Conservation (phyloP, 495 filamentous ascomycete genomes). For the Xylaria scruposa region DNA sequence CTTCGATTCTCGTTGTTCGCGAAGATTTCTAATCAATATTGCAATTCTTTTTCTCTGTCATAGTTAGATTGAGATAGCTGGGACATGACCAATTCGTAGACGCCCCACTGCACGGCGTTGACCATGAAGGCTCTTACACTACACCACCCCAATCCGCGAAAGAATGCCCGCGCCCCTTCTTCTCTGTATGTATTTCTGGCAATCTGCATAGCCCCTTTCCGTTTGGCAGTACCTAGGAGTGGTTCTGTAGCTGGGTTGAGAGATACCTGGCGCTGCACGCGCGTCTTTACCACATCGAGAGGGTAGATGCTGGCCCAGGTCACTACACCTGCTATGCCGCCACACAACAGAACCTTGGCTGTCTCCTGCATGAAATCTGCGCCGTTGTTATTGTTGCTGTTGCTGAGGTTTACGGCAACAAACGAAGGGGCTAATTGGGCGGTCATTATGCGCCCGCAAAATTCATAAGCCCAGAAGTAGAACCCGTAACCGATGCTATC, state of each 20-base stretch:
- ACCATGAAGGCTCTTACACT: slow-evolving; percentile 85
- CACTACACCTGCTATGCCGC: slow-evolving; percentile 81
- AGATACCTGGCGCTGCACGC: slow-evolving; percentile 71
- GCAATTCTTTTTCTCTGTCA: slow-evolving; percentile 21
- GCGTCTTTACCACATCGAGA: slow-evolving; percentile 86
- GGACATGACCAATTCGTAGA: slow-evolving; percentile 84
- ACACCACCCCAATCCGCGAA: slow-evolving; percentile 77
- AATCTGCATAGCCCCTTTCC: slow-evolving; percentile 64
- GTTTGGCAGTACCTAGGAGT: slow-evolving; percentile 41
- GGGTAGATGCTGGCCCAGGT: slow-evolving; percentile 90
- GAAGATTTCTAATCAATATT: not conserved
- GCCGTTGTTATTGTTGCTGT: not conserved
- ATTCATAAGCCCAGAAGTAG: slow-evolving; percentile 90
- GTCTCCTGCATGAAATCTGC: slow-evolving; percentile 51
- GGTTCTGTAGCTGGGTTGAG: slow-evolving; percentile 28
- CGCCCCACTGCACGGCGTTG: slow-evolving; percentile 81
- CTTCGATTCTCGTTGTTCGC: not conserved
- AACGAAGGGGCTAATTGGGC: slow-evolving; percentile 16
- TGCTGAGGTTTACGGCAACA: not conserved
- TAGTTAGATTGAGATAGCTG: slow-evolving; percentile 46
- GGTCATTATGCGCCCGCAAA: slow-evolving; percentile 63
- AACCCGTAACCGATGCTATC: slow-evolving; percentile 92
- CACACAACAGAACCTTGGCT: slow-evolving; percentile 74
- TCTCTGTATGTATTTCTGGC: slow-evolving; percentile 66
- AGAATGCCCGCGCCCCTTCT: slow-evolving; percentile 74